Evolutionary conservation across 2,329 filamentous ascomycete species (phyloP).

Genomic region (Xylariaceae sp.): DNA sequence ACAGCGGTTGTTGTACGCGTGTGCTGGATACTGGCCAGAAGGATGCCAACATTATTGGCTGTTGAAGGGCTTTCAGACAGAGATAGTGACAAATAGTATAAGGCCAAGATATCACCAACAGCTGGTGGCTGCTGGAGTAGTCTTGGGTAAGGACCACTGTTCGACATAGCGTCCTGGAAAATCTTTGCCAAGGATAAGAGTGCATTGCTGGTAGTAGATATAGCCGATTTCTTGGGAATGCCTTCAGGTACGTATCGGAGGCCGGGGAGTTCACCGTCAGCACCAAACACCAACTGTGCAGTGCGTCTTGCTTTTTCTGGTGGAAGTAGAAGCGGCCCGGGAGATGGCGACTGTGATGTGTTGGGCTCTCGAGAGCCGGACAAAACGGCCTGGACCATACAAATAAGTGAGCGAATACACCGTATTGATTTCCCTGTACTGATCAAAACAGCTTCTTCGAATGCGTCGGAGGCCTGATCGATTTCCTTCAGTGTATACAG

Average conservation of each 20-base stretch:
- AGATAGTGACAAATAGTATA: conserved; percentile 93
- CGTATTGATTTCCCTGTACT: conserved; percentile 66
- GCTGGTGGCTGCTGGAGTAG: conserved; percentile 61
- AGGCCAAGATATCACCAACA: conserved; percentile 84
- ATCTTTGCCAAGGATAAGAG: conserved; percentile 94
- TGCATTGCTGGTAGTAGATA: conserved; percentile 93
- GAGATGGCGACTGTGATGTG: conserved; percentile 30
- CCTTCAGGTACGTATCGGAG: conserved; percentile 67
- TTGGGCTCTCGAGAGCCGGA: conserved; percentile 39
- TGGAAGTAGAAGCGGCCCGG: conserved; percentile 68
- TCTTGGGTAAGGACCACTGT: conserved; percentile 51
- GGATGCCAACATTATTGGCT: conserved; percentile 94
- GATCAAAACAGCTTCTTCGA: conserved; percentile 91
- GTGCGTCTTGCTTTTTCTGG: conserved; percentile 81
- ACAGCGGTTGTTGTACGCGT: conserved; percentile 36
- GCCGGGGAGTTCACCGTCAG: conserved; percentile 72
- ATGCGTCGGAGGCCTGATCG: conserved; percentile 73
- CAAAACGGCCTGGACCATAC: conserved; percentile 67
- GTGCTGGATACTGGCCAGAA: conserved; percentile 92
- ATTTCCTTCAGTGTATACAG: conserved; percentile 86
- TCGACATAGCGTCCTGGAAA: conserved; percentile 92
- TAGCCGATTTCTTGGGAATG: conserved; percentile 68
- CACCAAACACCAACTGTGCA: conserved; percentile 73
- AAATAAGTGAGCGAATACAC: conserved; percentile 73
- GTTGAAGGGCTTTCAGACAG: conserved; percentile 95